Evolutionary conservation across 2,329 filamentous ascomycete species (phyloP), one percentile per base, ranked within the genome.

Genomic region (Leptoxyphium fumago): DNA sequence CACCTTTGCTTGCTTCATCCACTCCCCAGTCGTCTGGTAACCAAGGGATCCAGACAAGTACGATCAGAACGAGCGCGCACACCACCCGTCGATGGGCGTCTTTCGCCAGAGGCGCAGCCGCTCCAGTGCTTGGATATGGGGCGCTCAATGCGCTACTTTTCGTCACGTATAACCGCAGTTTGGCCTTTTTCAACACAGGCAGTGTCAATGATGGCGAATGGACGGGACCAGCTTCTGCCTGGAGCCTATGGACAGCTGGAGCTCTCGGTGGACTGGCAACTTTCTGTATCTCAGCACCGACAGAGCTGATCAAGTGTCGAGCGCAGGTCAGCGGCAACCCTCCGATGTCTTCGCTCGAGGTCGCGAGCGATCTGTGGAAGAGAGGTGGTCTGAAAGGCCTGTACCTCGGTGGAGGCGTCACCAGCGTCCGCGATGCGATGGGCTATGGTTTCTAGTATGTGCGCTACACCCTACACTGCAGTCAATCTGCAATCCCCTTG

Each of bases 371-470:
- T 34, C 43, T 62, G 11, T 62, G 60, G 59, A 42, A 45, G 50
- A 50, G 53, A 46, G 65, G 55, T 41, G 61, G 80, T 0, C 45
- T 85, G 2, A 69, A 72, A 34, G 88, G 87, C 0, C 63, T 95
- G 17, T 95, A 94, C 59, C 74, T 79, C 48, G 89, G 87, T 15
- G 89, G 89, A 15, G 70, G 67, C 0, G 77, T 95, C 13, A 96
- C 89, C 1, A 84, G 82, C 43, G 59, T 89, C 36, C 73, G 89
- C 41, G 89, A 96, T 63, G 81, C 82, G 46, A 75, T 95, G 44
- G 89, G 89, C n/a, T 96, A 95, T 64, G 89, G 88, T 0, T 95
- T 95, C 62, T 96, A 95, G 74, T 78, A 69, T 55, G 72, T 57
- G 13, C 32, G 7, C 21, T 26, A 26, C 21, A 26, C 21, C 21